A percentile compares a stretch with the other conserved stretches of the same genome.
Evolutionary conservation across 2,329 filamentous ascomycete species (phyloP).

Genomic region (Fusarium annulatum): DNA sequence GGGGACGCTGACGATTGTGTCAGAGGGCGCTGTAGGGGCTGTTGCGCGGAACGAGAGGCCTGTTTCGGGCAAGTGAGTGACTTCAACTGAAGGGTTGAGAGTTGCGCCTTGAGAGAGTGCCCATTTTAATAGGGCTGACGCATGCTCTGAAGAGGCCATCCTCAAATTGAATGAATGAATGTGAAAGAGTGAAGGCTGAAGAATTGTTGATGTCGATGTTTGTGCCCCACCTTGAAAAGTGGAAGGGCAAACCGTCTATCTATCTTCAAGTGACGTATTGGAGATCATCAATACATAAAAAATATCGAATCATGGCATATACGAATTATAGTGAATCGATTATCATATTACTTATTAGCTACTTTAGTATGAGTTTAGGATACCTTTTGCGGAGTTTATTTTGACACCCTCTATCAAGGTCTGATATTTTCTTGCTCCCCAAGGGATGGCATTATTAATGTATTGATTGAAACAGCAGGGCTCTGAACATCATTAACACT

Average conservation of each 20-base stretch:
- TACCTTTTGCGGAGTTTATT: neutral
- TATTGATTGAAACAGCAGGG: neutral
- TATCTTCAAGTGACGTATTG: constrained; percentile 19
- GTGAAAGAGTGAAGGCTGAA: neutral
- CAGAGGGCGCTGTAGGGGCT: constrained; percentile 50
- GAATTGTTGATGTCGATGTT: constrained; percentile 8
- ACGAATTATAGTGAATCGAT: neutral
- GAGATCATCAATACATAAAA: neutral
- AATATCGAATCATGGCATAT: neutral
- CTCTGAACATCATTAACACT: neutral
- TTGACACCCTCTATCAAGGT: neutral
- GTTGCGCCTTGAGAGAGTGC: constrained; percentile 57
- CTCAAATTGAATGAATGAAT: neutral
- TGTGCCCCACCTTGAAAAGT: constrained; percentile 35
- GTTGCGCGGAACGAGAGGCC: constrained; percentile 66
- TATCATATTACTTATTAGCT: neutral
- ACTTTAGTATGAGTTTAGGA: neutral
- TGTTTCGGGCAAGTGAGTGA: constrained; percentile 62
- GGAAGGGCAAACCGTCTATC: constrained; percentile 21
- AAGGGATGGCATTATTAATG: neutral
- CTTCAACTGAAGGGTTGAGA: constrained; percentile 63
- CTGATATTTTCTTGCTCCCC: neutral
- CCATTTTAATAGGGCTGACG: constrained; percentile 60
- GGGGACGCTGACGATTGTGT: constrained; percentile 64
- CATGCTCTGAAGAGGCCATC: constrained; percentile 36